These are phyloP conservation scores for Diaporthe capsici DNA, from an alignment of 2,329 filamentous ascomycete species.

Conservation along the genomic window DNA sequence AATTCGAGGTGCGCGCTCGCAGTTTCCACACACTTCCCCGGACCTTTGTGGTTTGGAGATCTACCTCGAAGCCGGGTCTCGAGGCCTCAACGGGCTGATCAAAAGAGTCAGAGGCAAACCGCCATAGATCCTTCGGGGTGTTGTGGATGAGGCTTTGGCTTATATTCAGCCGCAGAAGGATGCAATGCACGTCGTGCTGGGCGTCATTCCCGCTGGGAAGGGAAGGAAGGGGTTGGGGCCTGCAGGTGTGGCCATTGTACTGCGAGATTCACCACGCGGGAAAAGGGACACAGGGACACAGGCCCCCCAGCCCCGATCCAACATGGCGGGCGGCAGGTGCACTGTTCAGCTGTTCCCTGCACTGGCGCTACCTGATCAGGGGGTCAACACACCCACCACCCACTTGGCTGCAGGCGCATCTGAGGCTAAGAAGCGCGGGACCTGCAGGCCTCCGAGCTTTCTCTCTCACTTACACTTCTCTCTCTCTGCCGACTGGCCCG, in stretches of 20 bases:
- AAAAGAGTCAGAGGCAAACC: not conserved
- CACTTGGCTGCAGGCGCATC: conserved; percentile 18
- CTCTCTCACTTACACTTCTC: not conserved
- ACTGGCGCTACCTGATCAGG: conserved; percentile 33
- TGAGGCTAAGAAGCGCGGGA: conserved; percentile 14
- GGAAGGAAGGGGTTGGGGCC: not conserved
- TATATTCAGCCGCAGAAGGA: conserved; percentile 24
- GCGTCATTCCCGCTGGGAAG: not conserved
- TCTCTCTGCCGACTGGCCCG: conserved; percentile 14
- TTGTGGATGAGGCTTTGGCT: conserved; percentile 20
- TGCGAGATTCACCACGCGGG: not conserved
- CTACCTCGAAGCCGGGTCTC: not conserved
- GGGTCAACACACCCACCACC: not conserved
- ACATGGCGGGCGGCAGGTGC: conserved; percentile 36
- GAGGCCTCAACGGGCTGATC: conserved; percentile 10
- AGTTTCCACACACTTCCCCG: not conserved
- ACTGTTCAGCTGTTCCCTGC: conserved; percentile 39
- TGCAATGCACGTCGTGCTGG: conserved; percentile 2
- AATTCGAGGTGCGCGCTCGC: not conserved
- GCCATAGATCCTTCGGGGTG: conserved; percentile 16
- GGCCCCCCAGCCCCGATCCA: not conserved
- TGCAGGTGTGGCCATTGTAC: not conserved
- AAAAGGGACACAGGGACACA: not conserved
- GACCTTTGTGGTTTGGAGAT: not conserved
- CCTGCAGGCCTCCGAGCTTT: conserved; percentile 33